Evolutionary conservation across 73 alveolate genomes (phyloP).

Genomic region (Paramecium biaurelia): DNA sequence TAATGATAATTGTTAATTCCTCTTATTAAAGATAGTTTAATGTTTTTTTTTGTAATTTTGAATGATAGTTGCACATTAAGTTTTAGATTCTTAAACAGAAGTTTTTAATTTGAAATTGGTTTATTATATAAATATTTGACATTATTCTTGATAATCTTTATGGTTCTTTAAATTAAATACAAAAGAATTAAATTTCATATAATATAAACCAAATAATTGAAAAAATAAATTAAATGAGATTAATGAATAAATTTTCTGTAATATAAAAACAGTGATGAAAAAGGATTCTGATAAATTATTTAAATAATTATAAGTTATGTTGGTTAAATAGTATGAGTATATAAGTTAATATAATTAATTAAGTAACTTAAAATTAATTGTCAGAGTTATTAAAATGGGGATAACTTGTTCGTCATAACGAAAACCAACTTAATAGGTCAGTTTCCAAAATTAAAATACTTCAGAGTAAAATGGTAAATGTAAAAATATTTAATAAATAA

Average conservation of each 20-base stretch:
- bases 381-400: neutral
- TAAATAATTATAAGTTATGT: neutral
- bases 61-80: too few relatives aligned
- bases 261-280: neutral
- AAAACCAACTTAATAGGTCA: neutral
- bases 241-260: neutral
- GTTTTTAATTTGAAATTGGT: too few relatives aligned
- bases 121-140: neutral
- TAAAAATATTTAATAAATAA: neutral
- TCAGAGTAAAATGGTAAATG: neutral
- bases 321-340: neutral
- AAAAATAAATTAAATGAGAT: too few relatives aligned
- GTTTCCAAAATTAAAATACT: neutral
- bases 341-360: neutral
- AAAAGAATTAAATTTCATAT: too few relatives aligned
- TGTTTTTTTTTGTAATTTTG: neutral
- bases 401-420: neutral
- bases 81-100: neutral
- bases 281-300: neutral
- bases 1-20: too few relatives aligned
- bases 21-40: too few relatives aligned
- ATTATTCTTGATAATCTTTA: too few relatives aligned
- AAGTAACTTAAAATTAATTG: neutral
- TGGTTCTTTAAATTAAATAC: neutral
- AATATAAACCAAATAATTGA: neutral